Evolutionary conservation across 768 basidiomycete genomes (phyloP).

Genomic region (Tulasnella sp.): DNA sequence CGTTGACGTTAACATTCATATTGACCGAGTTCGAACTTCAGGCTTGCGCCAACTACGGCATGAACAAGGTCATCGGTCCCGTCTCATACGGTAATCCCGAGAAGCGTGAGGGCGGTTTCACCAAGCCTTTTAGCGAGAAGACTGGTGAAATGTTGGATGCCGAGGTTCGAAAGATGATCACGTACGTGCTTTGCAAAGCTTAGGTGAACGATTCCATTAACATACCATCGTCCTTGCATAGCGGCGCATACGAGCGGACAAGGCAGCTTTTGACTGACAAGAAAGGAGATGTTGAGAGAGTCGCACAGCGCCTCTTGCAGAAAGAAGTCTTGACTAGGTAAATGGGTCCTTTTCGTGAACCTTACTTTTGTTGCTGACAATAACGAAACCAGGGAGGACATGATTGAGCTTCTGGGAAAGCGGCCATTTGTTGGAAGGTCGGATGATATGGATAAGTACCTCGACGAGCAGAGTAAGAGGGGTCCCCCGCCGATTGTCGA

Average conservation of each 20-base stretch:
- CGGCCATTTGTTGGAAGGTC: conserved; percentile 64
- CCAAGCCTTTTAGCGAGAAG: conserved; percentile 97
- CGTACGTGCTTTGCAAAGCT: conserved; percentile 29
- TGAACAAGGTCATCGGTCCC: conserved; percentile 90
- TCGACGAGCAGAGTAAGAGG: conserved; percentile 43
- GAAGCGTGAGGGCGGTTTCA: conserved; percentile 76
- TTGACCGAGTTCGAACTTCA: not conserved
- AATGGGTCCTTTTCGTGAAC: conserved; percentile 18
- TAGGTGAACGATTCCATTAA: not conserved
- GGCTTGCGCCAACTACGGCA: conserved; percentile 89
- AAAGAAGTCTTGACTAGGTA: conserved; percentile 94
- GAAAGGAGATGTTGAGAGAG: conserved; percentile 82
- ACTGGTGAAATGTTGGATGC: conserved; percentile 87
- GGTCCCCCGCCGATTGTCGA: not conserved
- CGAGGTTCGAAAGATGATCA: conserved; percentile 95
- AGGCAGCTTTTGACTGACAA: conserved; percentile 69
- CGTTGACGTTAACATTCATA: not conserved
- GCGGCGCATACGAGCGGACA: conserved; percentile 73
- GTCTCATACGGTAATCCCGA: conserved; percentile 91
- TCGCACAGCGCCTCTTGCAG: conserved; percentile 79
- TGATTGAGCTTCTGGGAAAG: conserved; percentile 72
- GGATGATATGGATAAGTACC: conserved; percentile 96
- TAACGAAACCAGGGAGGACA: conserved; percentile 55
- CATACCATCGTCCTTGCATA: conserved; percentile 20
- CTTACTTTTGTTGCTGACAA: not conserved